phyloP scores from a whole-genome alignment of 2,329 filamentous ascomycete genomes.

The Scleromitrula shiraiana region DNA sequence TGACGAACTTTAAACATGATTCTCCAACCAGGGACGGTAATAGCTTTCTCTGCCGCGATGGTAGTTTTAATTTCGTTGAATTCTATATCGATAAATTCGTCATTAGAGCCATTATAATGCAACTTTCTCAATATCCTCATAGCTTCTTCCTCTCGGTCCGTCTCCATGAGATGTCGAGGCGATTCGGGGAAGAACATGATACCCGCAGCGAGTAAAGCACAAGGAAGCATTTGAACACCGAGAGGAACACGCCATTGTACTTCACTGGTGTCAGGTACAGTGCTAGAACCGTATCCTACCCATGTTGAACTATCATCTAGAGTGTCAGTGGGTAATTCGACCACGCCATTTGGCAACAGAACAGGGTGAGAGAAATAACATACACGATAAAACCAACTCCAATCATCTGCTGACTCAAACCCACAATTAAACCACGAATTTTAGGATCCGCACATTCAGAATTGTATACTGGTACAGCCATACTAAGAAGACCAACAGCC shows the following conservation, averaged over 20 bases:
- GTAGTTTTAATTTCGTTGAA: slow-evolving; percentile 53
- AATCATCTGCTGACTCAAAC: slow-evolving; percentile 58
- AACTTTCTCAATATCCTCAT: slow-evolving; percentile 59
- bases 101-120: slow-evolving; percentile 57
- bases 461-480: slow-evolving; percentile 59
- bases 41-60: slow-evolving; percentile 49
- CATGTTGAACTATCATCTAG: slow-evolving; percentile 43
- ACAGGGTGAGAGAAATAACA: neutral
- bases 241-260: slow-evolving; percentile 26
- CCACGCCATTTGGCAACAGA: too few species aligned
- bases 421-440: slow-evolving; percentile 53
- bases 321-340: too few species aligned
- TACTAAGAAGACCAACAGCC: slow-evolving; percentile 51
- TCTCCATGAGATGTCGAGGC: slow-evolving; percentile 66
- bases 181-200: slow-evolving; percentile 68
- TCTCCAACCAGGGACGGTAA: slow-evolving; percentile 44
- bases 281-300: slow-evolving; percentile 45
- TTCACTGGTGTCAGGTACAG: slow-evolving; percentile 11
- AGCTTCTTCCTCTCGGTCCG: slow-evolving; percentile 57
- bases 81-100: slow-evolving; percentile 51
- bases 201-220: slow-evolving; percentile 48
- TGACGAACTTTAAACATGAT: slow-evolving; percentile 50
- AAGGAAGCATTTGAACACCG: slow-evolving; percentile 58
- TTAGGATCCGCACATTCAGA: slow-evolving; percentile 57
- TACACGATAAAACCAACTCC: slow-evolving; percentile 44